Conservation (phyloP, 2,329 filamentous ascomycete species). For the Exophiala bonariae region DNA sequence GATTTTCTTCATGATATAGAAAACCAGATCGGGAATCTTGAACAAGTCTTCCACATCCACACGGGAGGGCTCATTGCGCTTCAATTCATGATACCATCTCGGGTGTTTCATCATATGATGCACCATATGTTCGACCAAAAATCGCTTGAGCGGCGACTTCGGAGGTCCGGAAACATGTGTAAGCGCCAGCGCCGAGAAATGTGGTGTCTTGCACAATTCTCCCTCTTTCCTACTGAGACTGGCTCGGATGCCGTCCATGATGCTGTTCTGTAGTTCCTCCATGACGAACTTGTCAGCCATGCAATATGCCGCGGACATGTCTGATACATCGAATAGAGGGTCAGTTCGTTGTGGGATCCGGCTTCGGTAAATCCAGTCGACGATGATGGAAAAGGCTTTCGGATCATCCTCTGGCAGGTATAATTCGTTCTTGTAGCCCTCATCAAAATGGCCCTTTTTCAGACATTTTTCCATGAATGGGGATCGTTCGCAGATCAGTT, state of each 20-base stretch:
- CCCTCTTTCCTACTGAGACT: constrained; percentile 8
- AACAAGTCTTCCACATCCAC: constrained; percentile 19
- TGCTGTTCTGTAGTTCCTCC: constrained; percentile 24
- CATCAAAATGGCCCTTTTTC: constrained; percentile 46
- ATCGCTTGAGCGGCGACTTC: constrained; percentile 21
- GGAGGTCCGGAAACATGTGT: constrained; percentile 18
- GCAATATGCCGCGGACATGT: constrained; percentile 19
- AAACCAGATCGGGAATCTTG: constrained; percentile 20
- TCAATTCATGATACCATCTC: constrained; percentile 18
- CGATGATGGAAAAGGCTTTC: constrained; percentile 52
- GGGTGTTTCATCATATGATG: constrained; percentile 24
- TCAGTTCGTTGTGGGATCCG: constrained; percentile 15
- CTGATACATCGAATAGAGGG: constrained; percentile 11
- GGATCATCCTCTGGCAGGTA: constrained; percentile 54
- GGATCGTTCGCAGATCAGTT: constrained; percentile 44
- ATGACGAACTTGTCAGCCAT: constrained; percentile 26
- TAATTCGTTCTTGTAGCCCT: constrained; percentile 48
- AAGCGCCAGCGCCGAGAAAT: constrained; percentile 19
- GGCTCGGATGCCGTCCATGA: constrained; percentile 19
- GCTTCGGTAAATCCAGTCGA: constrained; percentile 34
- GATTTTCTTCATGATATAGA: constrained; percentile 21
- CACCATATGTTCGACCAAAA: constrained; percentile 23
- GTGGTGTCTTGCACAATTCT: constrained; percentile 12
- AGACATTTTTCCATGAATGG: constrained; percentile 54
- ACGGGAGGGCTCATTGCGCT: constrained; percentile 13